Evolutionary conservation across 202 grass and related monocot genomes (phyloP), one percentile per base, ranked within the genome.

Genomic region (Saccharum hybrid): DNA sequence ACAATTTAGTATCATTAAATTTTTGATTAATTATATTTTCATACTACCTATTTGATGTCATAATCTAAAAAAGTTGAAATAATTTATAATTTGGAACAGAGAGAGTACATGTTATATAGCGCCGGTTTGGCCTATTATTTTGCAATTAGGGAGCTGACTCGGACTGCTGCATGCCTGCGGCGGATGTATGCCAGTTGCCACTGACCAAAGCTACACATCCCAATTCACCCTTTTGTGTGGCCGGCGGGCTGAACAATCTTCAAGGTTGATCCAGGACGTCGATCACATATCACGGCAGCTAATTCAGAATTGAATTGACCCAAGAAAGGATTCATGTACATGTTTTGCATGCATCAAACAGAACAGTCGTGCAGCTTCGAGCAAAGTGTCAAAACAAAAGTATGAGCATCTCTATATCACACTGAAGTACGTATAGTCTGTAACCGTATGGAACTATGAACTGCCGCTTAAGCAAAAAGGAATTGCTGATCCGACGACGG

Each of bases 301-400:
- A 61, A n/a, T 10, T 82, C 41, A 46, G 19, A 82, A 37, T 21
- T 68, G 77, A 67, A 49, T 21, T 67, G 76, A 67, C 11, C 42
- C 48, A 21, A 51, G 28, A 59, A 68, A 1, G 2, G 66, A 8
- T 80, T 40, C 45, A 26, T 22, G 45, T 39, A 80, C 46, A 56
- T 28, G 65, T 4, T 30, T 72, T 9, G 54, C 39, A 33, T 14
- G 51, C 36, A n/a, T 8, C 66, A 61, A 22, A 36, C 10, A 46
- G 40, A 46, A 7, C 63, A 42, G 18, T 14, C 1, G 8, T 65
- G 28, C 61, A 54, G 81, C 42, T 65, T 10, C 13, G 13, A 22
- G 22, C 12, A 18, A 11, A 16, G 45, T 48, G 49, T 12, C 5
- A 21, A 33, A 10, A 22, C 6, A 74, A 82, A 65, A 36, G 11